Base-by-base conservation (phyloP, 2,329 filamentous ascomycete species). In the Xylaria polymorpha region DNA sequence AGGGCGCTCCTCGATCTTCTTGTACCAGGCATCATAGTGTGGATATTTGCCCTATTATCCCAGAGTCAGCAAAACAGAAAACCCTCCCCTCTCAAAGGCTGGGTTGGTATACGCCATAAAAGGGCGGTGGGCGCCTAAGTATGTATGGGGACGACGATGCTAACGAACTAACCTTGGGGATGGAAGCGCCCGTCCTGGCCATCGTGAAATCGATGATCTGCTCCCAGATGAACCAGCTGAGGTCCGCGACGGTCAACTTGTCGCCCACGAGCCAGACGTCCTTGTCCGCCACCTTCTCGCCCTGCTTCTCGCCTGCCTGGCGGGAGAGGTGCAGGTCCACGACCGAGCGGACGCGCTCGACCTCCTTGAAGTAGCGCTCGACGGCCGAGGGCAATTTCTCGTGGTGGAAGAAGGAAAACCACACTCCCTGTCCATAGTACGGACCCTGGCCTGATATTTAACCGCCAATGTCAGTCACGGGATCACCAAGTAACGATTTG, bases 381-480 rank as follows among this genome's bases (percentile, higher is more conserved):
- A 82, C 76, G 4, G 82, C 84, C n/a, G 79, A 80, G 0, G 76
- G 77, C 15, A 85, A 51, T 68, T 81, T 81, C 68, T 85, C 83
- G 0, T 74, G 75, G 73, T 85, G 81, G 67, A 80, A 81, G 10
- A 67, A 15, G 20, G 56, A 72, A 74, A 83, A 85, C 83, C 82
- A 85, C 35, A 75, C 77, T 0, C 75, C 75, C 72, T 85, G 83
- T 20, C 84, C 85, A 67, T 81, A 85, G 74, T 85, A 85, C 0
- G 83, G 84, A 1, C 83, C 84, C 70, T 85, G 84, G n/a, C 69
- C 69, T 70, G n/a, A 32, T 18, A 4, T 15, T 29, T 43, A 7
- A 7, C 1, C 15, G 6, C 14, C 29, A 18, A 18, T 25, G 61
- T 67, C 20, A 67, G 58, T n/a, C 53, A 35, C 18, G 25, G 7